Conservation (phyloP, 768 basidiomycete genomes). For the Agrocybe chaxingu region DNA sequence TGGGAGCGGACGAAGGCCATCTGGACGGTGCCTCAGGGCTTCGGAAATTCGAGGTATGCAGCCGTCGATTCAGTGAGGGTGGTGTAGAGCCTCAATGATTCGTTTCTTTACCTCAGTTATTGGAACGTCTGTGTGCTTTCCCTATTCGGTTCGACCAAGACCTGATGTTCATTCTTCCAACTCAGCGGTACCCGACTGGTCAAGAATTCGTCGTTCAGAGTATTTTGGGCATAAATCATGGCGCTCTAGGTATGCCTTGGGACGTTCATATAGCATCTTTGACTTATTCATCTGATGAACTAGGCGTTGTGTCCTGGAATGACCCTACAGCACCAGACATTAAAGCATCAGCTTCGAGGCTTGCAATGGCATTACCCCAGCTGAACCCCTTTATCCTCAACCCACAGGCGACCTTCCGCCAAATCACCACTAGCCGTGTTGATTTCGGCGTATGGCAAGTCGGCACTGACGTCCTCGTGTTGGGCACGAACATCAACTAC, state of each 20-base stretch:
- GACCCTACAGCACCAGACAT: slow-evolving; percentile 54
- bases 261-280: neutral
- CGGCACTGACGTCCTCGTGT: slow-evolving; percentile 37
- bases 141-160: neutral
- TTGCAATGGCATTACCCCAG: slow-evolving; percentile 41
- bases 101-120: slow-evolving; percentile 25
- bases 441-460: slow-evolving; percentile 54
- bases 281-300: neutral
- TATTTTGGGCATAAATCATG: slow-evolving; percentile 68
- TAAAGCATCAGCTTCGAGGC: slow-evolving; percentile 46
- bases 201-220: slow-evolving; percentile 66
- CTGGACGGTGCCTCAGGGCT: slow-evolving; percentile 82
- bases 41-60: slow-evolving; percentile 56
- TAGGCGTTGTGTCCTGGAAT: slow-evolving; percentile 49
- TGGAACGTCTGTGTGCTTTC: slow-evolving; percentile 39
- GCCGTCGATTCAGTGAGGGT: neutral
- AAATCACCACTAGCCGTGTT: slow-evolving; percentile 35
- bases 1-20: slow-evolving; percentile 69
- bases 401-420: slow-evolving; percentile 35
- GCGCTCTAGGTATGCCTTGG: slow-evolving; percentile 46
- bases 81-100: neutral
- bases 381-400: slow-evolving; percentile 47
- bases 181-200: slow-evolving; percentile 56
- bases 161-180: neutral
- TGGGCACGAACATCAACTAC: slow-evolving; percentile 52